Evolutionary conservation across 768 basidiomycete species (phyloP).

Genomic region (Cystofilobasidium macerans): DNA sequence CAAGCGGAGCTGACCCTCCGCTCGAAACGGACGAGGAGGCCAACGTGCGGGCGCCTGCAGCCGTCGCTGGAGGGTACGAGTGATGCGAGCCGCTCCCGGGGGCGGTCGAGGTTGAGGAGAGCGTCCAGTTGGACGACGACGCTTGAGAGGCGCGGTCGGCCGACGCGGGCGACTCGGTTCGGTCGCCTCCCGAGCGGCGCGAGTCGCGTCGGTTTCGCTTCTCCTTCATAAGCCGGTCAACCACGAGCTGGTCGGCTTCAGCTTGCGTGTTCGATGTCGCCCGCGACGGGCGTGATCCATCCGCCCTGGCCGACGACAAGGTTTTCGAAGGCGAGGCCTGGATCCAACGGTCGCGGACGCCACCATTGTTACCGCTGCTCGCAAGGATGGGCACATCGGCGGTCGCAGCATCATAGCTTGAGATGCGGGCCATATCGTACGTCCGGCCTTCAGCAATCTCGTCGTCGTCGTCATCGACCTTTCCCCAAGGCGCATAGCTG

Average conservation of each 20-base stretch:
- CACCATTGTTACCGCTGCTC: neutral
- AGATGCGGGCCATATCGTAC: neutral
- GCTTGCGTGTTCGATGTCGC: neutral
- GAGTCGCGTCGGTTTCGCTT: constrained; percentile 6
- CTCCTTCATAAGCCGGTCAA: neutral
- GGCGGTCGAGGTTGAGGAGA: constrained; percentile 13
- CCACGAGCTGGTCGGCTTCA: neutral
- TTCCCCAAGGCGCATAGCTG: neutral
- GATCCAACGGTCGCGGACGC: neutral
- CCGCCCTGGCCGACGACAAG: neutral
- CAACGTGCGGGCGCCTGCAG: neutral
- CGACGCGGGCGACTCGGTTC: constrained; percentile 7
- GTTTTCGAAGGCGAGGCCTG: neutral
- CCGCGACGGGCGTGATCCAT: neutral
- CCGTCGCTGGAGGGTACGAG: no score
- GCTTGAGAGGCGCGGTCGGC: neutral
- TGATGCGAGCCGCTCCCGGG: neutral
- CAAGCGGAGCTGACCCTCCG: neutral
- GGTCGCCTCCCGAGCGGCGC: constrained; percentile 4
- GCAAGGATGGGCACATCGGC: neutral
- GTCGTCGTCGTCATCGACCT: constrained; percentile 6
- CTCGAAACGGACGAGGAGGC: neutral
- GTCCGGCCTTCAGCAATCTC: no score
- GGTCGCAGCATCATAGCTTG: neutral
- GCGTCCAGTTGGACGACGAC: neutral